These are phyloP conservation scores for Tetrahymena thermophila DNA, from an alignment of 73 alveolate genomes.

Conservation along the genomic window DNA sequence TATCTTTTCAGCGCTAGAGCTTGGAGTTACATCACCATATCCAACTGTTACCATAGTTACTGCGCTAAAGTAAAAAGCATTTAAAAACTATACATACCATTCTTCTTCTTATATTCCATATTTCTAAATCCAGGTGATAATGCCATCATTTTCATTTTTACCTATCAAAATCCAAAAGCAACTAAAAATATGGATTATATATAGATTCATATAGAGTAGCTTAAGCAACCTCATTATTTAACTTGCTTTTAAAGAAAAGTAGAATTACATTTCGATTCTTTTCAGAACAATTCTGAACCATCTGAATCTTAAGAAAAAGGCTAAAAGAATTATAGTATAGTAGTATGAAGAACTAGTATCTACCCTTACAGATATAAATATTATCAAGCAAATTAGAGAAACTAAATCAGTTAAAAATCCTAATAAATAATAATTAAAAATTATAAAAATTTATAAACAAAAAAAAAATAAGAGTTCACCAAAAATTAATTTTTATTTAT, in stretches of 20 bases:
- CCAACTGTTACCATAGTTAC: slow-evolving; percentile 31
- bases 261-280: not conserved
- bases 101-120: not conserved
- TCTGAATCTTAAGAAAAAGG: not conserved
- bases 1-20: slow-evolving; percentile 6
- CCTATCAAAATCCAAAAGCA: not conserved
- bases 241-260: not conserved
- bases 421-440: not conserved
- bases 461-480: too few relatives aligned
- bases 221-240: not conserved
- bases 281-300: not conserved
- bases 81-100: slow-evolving; percentile 17
- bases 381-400: not conserved
- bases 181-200: not conserved
- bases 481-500: too few relatives aligned
- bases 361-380: not conserved
- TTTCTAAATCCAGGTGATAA: slow-evolving; percentile 11
- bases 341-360: not conserved
- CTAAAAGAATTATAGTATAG: not conserved
- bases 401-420: not conserved
- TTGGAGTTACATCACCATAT: slow-evolving; percentile 20
- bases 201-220: not conserved
- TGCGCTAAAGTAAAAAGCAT: slow-evolving; percentile 22
- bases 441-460: too few relatives aligned
- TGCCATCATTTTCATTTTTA: not conserved